A percentile compares a stretch with the other conserved stretches of the same genome.
Evolutionary conservation across 352 stramenopile species (phyloP).

Genomic region (Phytopythium cucurbitacearum): DNA sequence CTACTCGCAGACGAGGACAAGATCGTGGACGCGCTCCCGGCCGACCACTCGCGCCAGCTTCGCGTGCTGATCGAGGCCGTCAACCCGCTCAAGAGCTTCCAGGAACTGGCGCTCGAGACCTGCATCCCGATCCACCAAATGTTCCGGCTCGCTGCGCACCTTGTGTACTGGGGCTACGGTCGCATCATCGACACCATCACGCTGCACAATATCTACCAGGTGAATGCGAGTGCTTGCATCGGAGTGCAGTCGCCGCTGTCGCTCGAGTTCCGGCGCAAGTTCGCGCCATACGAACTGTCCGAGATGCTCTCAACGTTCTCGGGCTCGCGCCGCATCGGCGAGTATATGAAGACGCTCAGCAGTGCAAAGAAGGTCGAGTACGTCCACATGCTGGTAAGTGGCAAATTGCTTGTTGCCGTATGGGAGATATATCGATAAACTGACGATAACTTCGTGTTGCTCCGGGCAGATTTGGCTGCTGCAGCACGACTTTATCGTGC

Average conservation of each 20-base stretch:
- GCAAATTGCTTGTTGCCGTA: too few relatives aligned
- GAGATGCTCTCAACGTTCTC: constrained; percentile 75
- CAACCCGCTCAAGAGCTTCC: constrained; percentile 84
- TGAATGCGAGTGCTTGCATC: constrained; percentile 54
- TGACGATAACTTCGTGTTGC: not conserved
- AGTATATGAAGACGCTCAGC: constrained; percentile 75
- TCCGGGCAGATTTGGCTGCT: constrained; percentile 67
- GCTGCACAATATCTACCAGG: constrained; percentile 86
- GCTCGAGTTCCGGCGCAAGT: constrained; percentile 73
- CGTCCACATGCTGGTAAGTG: constrained; percentile 72
- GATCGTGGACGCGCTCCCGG: constrained; percentile 57
- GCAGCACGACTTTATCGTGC: constrained; percentile 78
- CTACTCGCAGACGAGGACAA: constrained; percentile 61
- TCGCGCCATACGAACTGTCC: constrained; percentile 59
- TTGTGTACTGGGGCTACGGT: constrained; percentile 82
- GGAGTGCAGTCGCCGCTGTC: constrained; percentile 40
- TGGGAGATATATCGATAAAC: not conserved
- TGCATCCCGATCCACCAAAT: constrained; percentile 75
- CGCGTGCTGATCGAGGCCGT: constrained; percentile 59
- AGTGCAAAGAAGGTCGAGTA: constrained; percentile 76
- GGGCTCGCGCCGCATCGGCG: constrained; percentile 61
- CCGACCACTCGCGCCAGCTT: constrained; percentile 79
- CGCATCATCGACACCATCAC: constrained; percentile 81
- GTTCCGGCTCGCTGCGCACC: constrained; percentile 76
- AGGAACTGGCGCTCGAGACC: constrained; percentile 77